Conservation (phyloP, 257 asterid genomes). For the Echites panduratus region DNA sequence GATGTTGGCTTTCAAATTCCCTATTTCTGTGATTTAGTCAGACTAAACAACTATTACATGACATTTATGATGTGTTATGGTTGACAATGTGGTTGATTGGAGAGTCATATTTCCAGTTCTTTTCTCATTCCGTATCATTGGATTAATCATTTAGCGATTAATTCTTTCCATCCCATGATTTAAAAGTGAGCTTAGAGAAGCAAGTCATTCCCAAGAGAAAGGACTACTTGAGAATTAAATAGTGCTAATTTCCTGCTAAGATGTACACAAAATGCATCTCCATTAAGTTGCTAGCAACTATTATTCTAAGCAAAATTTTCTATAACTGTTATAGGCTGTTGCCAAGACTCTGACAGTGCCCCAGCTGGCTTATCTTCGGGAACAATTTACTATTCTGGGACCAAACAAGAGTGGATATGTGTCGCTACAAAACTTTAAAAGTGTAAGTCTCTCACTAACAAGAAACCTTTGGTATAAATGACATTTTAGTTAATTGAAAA, state of each 20-base stretch:
- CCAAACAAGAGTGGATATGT: constrained; percentile 81
- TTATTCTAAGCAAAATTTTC: neutral
- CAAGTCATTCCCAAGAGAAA: neutral
- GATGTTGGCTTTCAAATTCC: constrained; percentile 8
- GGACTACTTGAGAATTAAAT: neutral
- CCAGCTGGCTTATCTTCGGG: constrained; percentile 81
- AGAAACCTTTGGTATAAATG: neutral
- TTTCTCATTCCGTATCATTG: neutral
- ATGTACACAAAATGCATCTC: neutral
- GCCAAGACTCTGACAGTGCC: constrained; percentile 75
- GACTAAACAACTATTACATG: neutral
- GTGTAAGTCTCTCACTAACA: constrained; percentile 32
- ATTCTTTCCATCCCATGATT: neutral
- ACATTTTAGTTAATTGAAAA: neutral
- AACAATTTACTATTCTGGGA: constrained; percentile 74
- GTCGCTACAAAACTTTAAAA: constrained; percentile 65
- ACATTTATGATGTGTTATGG: neutral
- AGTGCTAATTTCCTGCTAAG: neutral
- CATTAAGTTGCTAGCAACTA: neutral
- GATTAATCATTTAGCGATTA: no score
- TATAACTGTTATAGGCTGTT: constrained; percentile 55
- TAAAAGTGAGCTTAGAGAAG: neutral
- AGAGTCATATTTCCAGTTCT: neutral
- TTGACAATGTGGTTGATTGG: neutral
- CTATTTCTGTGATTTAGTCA: neutral